These are phyloP conservation scores for Suillus discolor DNA, from an alignment of 768 basidiomycete species.

Conservation along the genomic window DNA sequence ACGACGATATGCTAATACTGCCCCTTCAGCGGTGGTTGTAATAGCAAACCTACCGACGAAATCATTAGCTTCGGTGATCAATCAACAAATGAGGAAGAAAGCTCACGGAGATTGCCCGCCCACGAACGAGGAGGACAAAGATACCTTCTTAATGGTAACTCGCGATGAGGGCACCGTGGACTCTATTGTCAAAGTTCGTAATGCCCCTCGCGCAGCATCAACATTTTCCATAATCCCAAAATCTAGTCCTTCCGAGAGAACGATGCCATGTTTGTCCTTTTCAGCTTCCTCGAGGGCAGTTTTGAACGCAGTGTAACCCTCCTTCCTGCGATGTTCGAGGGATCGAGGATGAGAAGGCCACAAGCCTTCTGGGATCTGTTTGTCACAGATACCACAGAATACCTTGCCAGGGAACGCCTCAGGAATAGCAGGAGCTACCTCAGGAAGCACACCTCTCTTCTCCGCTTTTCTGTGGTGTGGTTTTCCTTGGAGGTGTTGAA, in stretches of 20 bases:
- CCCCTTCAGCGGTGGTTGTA: background rate
- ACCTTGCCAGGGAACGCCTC: constrained; percentile 21
- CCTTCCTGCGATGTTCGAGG: constrained; percentile 38
- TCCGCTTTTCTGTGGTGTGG: constrained; percentile 21
- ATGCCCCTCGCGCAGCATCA: constrained; percentile 25
- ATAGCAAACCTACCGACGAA: constrained; percentile 6
- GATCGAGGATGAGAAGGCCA: constrained; percentile 40
- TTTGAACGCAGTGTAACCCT: constrained; percentile 41
- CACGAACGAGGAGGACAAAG: constrained; percentile 10
- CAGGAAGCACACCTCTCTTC: constrained; percentile 22
- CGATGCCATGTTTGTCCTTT: constrained; percentile 55
- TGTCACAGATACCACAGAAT: constrained; percentile 35
- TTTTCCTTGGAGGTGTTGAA: constrained; percentile 22
- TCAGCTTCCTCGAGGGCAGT: constrained; percentile 53
- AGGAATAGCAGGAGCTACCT: constrained; percentile 35
- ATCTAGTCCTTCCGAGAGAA: constrained; percentile 46
- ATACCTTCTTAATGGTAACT: constrained; percentile 16
- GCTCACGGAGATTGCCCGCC: constrained; percentile 9
- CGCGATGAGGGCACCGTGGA: constrained; percentile 11
- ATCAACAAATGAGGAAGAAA: background rate
- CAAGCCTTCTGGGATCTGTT: constrained; percentile 25
- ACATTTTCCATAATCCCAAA: constrained; percentile 52
- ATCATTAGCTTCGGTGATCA: background rate
- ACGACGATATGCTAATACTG: constrained; percentile 8
- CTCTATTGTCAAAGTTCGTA: constrained; percentile 15